Percentiles rank a stretch among this genome's conserved stretches.
phyloP scores from a whole-genome alignment of 768 basidiomycete genomes.

The Xanthoconium purpureum region DNA sequence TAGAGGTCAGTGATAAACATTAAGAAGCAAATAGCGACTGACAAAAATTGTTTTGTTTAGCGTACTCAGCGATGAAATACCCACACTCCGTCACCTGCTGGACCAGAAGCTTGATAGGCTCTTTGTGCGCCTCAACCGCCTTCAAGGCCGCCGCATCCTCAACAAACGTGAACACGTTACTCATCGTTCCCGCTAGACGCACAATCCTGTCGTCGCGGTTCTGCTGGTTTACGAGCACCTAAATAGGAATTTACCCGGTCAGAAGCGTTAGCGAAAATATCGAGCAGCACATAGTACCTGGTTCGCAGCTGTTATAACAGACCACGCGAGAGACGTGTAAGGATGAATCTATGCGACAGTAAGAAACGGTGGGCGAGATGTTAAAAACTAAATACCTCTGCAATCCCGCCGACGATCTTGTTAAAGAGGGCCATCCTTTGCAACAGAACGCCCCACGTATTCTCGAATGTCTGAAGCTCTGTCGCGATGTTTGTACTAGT shows the following conservation, averaged over 20 bases:
- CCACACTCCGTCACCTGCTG: conserved; percentile 24
- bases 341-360: conserved; percentile 16
- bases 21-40: background rate
- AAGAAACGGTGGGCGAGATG: background rate
- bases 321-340: conserved; percentile 18
- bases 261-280: background rate
- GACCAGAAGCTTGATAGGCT: conserved; percentile 9
- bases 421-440: conserved; percentile 14
- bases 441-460: conserved; percentile 15
- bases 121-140: conserved; percentile 4
- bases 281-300: conserved; percentile 2
- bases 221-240: conserved; percentile 21
- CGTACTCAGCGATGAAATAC: conserved; percentile 23
- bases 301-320: conserved; percentile 22
- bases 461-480: conserved; percentile 15
- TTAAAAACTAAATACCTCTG: conserved; percentile 6
- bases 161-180: conserved; percentile 11
- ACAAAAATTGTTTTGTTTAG: conserved; percentile 19
- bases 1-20: background rate
- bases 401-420: conserved; percentile 7
- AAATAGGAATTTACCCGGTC: background rate
- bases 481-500: background rate
- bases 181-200: conserved; percentile 19
- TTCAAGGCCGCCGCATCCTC: conserved; percentile 9
- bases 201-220: conserved; percentile 14